Conservation (phyloP, 345 rosid species). For the Erodium maritimum region DNA sequence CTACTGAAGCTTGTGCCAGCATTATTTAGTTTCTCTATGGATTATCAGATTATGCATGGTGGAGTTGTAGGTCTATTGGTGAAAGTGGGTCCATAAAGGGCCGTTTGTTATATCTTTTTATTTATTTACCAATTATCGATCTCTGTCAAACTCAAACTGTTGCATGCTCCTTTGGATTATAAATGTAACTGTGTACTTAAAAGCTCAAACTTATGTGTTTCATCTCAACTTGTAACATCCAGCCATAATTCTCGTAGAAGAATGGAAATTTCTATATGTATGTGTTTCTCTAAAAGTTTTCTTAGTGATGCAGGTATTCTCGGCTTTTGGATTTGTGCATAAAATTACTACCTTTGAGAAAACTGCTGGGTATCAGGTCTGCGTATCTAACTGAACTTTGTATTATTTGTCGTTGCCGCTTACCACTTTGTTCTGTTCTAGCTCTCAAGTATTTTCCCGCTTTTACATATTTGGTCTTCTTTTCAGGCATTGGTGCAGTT, state of each 20-base stretch:
- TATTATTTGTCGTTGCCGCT: not conserved
- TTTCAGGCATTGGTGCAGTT: constrained; percentile 95
- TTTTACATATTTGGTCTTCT: constrained; percentile 10
- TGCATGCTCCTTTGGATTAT: not conserved
- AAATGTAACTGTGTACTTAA: not conserved
- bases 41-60: not conserved
- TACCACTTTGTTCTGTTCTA: constrained; percentile 7
- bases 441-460: constrained; percentile 10
- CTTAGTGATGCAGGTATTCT: constrained; percentile 73
- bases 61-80: not conserved
- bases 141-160: not conserved
- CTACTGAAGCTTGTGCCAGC: not conserved
- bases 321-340: constrained; percentile 97
- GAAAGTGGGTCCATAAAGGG: not conserved
- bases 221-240: not conserved
- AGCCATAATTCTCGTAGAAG: not conserved
- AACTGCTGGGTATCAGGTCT: constrained; percentile 94
- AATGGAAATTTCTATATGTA: not conserved
- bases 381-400: not conserved
- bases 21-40: too few relatives aligned
- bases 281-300: constrained; percentile 15
- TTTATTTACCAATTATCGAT: not conserved
- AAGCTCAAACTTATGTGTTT: constrained; percentile 1
- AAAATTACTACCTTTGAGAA: constrained; percentile 97
- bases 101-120: not conserved